Evolutionary conservation across 495 filamentous ascomycete genomes (phyloP), one percentile per base, ranked within the genome.

Genomic region (Penicillium canariense): DNA sequence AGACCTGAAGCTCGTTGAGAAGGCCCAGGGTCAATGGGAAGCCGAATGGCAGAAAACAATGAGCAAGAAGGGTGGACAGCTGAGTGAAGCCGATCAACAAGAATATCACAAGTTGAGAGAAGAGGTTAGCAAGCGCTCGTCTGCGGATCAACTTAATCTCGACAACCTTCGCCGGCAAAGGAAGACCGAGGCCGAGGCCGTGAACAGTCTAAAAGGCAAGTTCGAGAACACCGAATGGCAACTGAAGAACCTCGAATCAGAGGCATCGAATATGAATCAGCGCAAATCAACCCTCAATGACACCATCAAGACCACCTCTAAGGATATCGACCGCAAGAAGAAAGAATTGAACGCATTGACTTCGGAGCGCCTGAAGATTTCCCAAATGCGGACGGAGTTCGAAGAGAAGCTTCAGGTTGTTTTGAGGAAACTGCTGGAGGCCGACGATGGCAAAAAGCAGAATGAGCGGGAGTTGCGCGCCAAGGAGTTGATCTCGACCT

Each of bases 341-440:
- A 95, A 92, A 64, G 88, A 90, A 45, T 86, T 87, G 61, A 93
- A 96, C 63, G 80, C 84, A 28, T 73, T 95, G 27, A 85, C 88
- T 34, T 96, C 94, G 1, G 91, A 96, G 60, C 86, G 91, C 44
- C 79, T 90, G 22, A 82, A 90, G 45, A 81, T 86, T 8, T 83
- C 87, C 23, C 87, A 94, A 57, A 84, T 86, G 65, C 81, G 86
- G 36, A 94, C 87, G 1, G 94, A 96, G 65, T 81, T 94, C 1
- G 90, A 97, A 46, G 92, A 97, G 69, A 93, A 96, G 68, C 81
- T 97, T 7, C 82, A 86, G 55, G 87, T 91, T 31, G 84, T 93
- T 6, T 68, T 93, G 43, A 83, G 74, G 54, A 90, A 91, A 65
- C 79, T 97, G 18, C 72, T 87, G 8, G 89, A 94, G 56, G 92